Evolutionary conservation across 2,329 filamentous ascomycete genomes (phyloP).

Genomic region (Didymella arachidicola): DNA sequence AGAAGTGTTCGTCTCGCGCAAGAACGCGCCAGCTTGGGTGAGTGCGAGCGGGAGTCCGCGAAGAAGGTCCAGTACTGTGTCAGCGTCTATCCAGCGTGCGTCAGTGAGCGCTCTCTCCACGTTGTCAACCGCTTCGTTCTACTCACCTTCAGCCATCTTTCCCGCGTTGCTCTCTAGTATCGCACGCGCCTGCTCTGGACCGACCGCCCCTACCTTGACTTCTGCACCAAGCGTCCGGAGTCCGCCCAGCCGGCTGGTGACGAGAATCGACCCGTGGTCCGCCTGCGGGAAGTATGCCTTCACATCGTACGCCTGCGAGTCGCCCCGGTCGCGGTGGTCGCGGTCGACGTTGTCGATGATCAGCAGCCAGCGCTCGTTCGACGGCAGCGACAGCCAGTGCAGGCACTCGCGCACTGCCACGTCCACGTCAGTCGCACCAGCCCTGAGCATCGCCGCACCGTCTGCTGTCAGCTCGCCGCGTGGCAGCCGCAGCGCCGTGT

Average conservation of each 20-base stretch:
- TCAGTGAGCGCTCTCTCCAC: too few species aligned
- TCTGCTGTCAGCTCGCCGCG: constrained; percentile 20
- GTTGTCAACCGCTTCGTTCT: neutral
- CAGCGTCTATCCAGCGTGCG: neutral
- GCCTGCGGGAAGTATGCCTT: neutral
- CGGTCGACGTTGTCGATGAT: constrained; percentile 34
- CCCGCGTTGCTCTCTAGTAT: neutral
- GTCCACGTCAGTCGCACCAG: neutral
- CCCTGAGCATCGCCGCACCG: constrained; percentile 3
- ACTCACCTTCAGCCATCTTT: neutral
- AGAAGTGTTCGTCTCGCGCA: neutral
- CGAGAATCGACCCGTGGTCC: neutral
- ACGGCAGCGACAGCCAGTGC: constrained; percentile 5
- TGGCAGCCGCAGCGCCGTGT: constrained; percentile 11
- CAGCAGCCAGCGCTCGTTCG: constrained; percentile 30
- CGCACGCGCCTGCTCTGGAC: neutral
- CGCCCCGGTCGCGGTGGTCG: constrained; percentile 14
- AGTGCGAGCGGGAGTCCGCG: neutral
- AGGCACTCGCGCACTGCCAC: neutral
- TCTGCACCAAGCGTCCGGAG: neutral
- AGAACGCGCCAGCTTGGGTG: neutral
- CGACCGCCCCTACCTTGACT: neutral
- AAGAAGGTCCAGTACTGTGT: neutral
- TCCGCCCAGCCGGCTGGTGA: neutral
- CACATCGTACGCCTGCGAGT: constrained; percentile 22